Conservation (phyloP, 2,329 filamentous ascomycete species). For the Zasmidium citrigriseum region DNA sequence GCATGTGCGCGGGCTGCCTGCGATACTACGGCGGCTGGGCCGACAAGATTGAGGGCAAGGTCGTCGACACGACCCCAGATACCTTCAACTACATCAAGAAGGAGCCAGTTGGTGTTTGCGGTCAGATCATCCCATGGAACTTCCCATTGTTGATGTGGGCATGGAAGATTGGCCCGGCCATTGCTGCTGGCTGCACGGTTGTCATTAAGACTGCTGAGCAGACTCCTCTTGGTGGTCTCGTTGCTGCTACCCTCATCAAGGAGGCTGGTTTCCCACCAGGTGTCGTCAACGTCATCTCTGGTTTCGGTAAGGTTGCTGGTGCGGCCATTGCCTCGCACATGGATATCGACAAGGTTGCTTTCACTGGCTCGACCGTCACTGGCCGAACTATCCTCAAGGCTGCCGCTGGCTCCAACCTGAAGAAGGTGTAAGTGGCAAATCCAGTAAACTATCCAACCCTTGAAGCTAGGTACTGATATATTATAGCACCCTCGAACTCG, state of each 20-base stretch:
- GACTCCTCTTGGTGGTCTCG: conserved; percentile 69
- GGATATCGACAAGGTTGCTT: conserved; percentile 81
- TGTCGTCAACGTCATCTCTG: conserved; percentile 69
- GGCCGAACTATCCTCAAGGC: conserved; percentile 80
- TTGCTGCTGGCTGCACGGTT: conserved; percentile 71
- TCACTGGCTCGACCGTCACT: conserved; percentile 75
- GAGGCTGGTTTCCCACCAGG: conserved; percentile 78
- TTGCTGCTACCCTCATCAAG: conserved; percentile 66
- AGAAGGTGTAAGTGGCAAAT: conserved; percentile 59
- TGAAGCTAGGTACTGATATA: not conserved
- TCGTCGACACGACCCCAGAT: conserved; percentile 74
- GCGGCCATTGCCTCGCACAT: conserved; percentile 75
- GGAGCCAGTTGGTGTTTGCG: conserved; percentile 70
- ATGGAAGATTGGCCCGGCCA: conserved; percentile 79
- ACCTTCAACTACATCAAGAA: conserved; percentile 82
- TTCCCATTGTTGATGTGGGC: conserved; percentile 29
- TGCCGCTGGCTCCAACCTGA: conserved; percentile 73
- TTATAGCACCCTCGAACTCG: conserved; percentile 68
- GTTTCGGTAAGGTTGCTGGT: conserved; percentile 76
- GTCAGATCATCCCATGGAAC: conserved; percentile 73
- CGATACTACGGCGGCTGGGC: conserved; percentile 90
- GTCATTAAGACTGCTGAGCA: conserved; percentile 77
- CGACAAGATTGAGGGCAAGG: conserved; percentile 89
- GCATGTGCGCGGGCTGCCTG: conserved; percentile 66
- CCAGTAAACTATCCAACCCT: not conserved